Evolutionary conservation across 2,329 filamentous ascomycete species (phyloP), one percentile per base, ranked within the genome.

Genomic region (Sporothrix euskadiensis): DNA sequence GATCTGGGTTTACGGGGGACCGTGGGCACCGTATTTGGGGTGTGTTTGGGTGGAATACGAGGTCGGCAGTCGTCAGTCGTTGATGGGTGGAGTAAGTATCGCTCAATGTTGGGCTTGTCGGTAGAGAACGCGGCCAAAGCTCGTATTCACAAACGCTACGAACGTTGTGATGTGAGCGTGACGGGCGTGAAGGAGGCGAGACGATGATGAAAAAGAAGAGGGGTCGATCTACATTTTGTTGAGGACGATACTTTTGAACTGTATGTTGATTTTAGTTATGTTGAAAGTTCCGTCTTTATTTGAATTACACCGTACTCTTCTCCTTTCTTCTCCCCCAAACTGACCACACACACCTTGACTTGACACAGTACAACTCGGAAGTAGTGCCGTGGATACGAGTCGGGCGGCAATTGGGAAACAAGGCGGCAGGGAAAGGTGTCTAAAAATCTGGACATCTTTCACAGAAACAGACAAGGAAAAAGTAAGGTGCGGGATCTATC

Each of bases 361-460:
- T 41, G 35, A 10, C 16, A 39, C 19, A 22, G 32, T 16, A 16
- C 57, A 39, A 63, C 57, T 39, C 57, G 57, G 57, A 10, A 22
- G 35, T 10, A 22, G 61, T 66, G 41, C 61, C 61, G 61, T 66
- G n/a, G n/a, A 66, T 44, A 66, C 61, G 41, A 66, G 61, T 47
- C 61, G 47, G 22, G n/a, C 35, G 22, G 61, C n/a, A 63, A 19
- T 32, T 32, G 12, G n/a, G 22, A 47, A 47, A 47, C 44, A 47
- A 47, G 19, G 19, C 44, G 22, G 61, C 22, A 44, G 61, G 30
- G 16, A 39, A 22, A 44, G 59, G 26, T 22, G 22, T 47, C 8
- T 12, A 32, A 49, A 32, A 49, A 30, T 19, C 32, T 16, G 22
- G 19, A 30, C n/a, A 49, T 47, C 16, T 3, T 22, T 16, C 26